phyloP scores from a whole-genome alignment of 768 basidiomycete genomes.

The Clathrus columnatus region DNA sequence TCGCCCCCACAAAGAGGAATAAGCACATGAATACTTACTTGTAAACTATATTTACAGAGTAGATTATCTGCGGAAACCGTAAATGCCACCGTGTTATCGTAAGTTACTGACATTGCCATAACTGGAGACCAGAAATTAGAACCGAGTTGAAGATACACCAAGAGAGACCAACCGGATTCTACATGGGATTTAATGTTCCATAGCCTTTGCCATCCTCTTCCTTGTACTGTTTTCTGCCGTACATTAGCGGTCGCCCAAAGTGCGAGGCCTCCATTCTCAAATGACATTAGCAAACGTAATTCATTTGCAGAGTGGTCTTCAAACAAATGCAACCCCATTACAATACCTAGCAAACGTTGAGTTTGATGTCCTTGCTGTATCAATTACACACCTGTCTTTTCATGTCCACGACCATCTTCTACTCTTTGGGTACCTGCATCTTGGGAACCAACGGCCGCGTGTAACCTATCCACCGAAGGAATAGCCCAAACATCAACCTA shows the following conservation, averaged over 20 bases:
- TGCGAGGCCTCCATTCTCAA: conserved; percentile 84
- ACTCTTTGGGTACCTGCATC: conserved; percentile 23
- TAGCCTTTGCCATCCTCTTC: conserved; percentile 60
- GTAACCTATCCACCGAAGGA: conserved; percentile 57
- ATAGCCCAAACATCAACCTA: conserved; percentile 87
- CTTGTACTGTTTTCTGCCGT: conserved; percentile 48
- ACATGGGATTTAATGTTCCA: conserved; percentile 63
- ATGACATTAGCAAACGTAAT: conserved; percentile 62
- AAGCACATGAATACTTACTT: conserved; percentile 25
- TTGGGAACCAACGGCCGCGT: conserved; percentile 75
- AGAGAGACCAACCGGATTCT: conserved; percentile 51
- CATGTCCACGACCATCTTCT: conserved; percentile 41
- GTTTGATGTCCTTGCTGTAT: too few species aligned
- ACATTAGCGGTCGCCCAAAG: conserved; percentile 43
- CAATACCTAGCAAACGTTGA: conserved; percentile 47
- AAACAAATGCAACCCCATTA: conserved; percentile 76
- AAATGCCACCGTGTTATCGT: conserved; percentile 49
- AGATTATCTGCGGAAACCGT: conserved; percentile 84
- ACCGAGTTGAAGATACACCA: neutral
- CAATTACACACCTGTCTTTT: conserved; percentile 47
- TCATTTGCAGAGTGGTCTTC: conserved; percentile 25
- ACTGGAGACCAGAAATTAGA: conserved; percentile 33
- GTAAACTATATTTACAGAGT: conserved; percentile 53
- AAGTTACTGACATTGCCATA: conserved; percentile 77
- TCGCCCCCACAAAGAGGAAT: neutral